These are phyloP conservation scores for Olyra latifolia DNA, from an alignment of 176 grass and related monocot genomes.

Conservation along the genomic window DNA sequence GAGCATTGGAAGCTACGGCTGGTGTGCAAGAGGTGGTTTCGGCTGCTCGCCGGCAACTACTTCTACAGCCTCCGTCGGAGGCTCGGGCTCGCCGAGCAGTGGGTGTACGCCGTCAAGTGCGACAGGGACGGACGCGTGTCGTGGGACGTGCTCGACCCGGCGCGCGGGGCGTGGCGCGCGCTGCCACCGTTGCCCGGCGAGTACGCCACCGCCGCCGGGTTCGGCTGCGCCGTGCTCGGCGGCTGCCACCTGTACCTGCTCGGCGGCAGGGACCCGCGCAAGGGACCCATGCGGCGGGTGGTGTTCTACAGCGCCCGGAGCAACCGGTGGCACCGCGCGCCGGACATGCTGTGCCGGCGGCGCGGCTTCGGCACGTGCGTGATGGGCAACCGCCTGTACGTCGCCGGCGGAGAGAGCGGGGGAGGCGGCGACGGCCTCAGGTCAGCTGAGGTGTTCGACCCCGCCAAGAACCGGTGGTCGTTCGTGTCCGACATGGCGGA, in stretches of 20 bases:
- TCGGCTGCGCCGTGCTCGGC: conserved; percentile 68
- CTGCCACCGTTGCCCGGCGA: conserved; percentile 61
- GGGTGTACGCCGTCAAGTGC: conserved; percentile 71
- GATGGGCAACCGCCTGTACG: conserved; percentile 71
- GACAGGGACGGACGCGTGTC: conserved; percentile 54
- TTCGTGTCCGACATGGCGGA: conserved; percentile 63
- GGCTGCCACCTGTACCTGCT: conserved; percentile 76
- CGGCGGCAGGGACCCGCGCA: conserved; percentile 45
- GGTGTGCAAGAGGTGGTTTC: conserved; percentile 67
- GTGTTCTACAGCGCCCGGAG: conserved; percentile 83
- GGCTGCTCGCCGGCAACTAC: conserved; percentile 80
- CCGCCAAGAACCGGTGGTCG: conserved; percentile 76
- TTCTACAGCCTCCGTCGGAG: conserved; percentile 65
- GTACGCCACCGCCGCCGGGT: conserved; percentile 62
- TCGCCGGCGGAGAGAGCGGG: conserved; percentile 64
- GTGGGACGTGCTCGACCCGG: conserved; percentile 64
- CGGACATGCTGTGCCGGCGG: conserved; percentile 75
- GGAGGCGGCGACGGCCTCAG: conserved; percentile 36
- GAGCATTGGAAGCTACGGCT: conserved; percentile 64
- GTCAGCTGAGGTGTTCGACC: conserved; percentile 72
- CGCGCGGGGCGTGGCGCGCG: conserved; percentile 51
- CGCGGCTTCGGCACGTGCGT: conserved; percentile 58
- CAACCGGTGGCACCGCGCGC: conserved; percentile 80
- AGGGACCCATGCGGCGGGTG: conserved; percentile 60
- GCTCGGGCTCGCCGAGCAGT: conserved; percentile 59